Percentiles rank a stretch among this genome's conserved stretches.
These are phyloP conservation scores for Misopates orontium DNA, from an alignment of 257 asterid species.

Conservation along the genomic window DNA sequence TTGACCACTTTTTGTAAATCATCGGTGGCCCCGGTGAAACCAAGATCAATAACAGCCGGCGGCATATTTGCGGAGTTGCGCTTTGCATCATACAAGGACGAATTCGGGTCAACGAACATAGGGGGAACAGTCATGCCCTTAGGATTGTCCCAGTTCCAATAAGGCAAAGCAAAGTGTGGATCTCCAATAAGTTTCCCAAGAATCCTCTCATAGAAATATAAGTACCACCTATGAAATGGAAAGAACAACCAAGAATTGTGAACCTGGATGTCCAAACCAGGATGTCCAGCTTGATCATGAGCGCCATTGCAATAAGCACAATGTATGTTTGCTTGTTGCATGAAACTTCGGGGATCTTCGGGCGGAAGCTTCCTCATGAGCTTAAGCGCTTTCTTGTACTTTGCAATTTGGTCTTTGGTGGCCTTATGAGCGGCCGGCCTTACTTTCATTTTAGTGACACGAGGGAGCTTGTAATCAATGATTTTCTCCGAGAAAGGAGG, in stretches of 20 bases:
- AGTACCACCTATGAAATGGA: slow-evolving; percentile 53
- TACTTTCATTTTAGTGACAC: slow-evolving; percentile 3
- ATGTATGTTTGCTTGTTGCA: slow-evolving; percentile 50
- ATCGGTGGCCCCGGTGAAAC: slow-evolving; percentile 23
- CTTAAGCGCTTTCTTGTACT: slow-evolving; percentile 37
- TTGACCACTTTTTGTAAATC: slow-evolving; percentile 29
- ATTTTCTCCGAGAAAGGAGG: slow-evolving; percentile 32
- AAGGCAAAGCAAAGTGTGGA: slow-evolving; percentile 39
- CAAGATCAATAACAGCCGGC: slow-evolving; percentile 38
- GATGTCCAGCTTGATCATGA: slow-evolving; percentile 43
- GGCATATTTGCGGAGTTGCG: slow-evolving; percentile 35
- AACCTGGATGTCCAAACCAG: slow-evolving; percentile 32
- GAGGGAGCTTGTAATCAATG: slow-evolving; percentile 37
- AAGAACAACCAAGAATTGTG: slow-evolving; percentile 46
- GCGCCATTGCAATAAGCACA: slow-evolving; percentile 57
- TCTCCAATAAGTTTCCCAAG: slow-evolving; percentile 36
- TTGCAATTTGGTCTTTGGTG: slow-evolving; percentile 21
- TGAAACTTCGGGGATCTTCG: slow-evolving; percentile 48
- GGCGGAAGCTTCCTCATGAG: slow-evolving; percentile 37
- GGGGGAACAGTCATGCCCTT: slow-evolving; percentile 46
- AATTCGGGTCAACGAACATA: slow-evolving; percentile 19
- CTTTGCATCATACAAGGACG: slow-evolving; percentile 42
- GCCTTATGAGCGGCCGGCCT: slow-evolving; percentile 45
- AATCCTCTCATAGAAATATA: slow-evolving; percentile 49
- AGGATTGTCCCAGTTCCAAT: slow-evolving; percentile 43